These are phyloP conservation scores for Ligustrum vulgare DNA, from an alignment of 257 asterid genomes.

Conservation along the genomic window DNA sequence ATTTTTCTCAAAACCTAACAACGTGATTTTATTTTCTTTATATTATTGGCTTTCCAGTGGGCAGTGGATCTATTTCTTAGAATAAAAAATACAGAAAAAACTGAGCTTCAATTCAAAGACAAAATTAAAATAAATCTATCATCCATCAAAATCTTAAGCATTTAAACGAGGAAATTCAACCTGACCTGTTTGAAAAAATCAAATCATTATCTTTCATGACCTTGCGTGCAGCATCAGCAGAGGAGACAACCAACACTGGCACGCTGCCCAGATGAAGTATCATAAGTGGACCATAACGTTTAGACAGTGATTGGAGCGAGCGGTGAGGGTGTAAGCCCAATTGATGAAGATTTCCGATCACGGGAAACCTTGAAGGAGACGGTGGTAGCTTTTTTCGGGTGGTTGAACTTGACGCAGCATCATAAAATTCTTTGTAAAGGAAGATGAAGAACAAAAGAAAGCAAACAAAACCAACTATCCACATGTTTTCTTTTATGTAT, in stretches of 20 bases:
- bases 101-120: too few species aligned
- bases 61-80: too few species aligned
- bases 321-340: conserved; percentile 37
- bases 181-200: conserved; percentile 35
- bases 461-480: neutral
- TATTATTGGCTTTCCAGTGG: too few species aligned
- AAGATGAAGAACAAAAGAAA: neutral
- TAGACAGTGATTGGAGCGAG: conserved; percentile 37
- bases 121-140: too few species aligned
- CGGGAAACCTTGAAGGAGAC: conserved; percentile 52
- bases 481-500: neutral
- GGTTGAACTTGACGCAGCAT: neutral
- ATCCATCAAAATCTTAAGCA: neutral
- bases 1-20: too few species aligned
- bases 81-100: too few species aligned
- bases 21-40: too few species aligned
- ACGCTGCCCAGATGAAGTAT: conserved; percentile 46
- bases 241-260: conserved; percentile 47
- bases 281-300: conserved; percentile 48
- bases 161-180: neutral
- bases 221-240: conserved; percentile 48
- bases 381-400: conserved; percentile 34
- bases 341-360: conserved; percentile 62
- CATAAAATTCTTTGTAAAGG: neutral
- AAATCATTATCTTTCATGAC: conserved; percentile 58